Conservation (phyloP, 2,329 filamentous ascomycete genomes). For the Botryosphaeria dothidea region DNA sequence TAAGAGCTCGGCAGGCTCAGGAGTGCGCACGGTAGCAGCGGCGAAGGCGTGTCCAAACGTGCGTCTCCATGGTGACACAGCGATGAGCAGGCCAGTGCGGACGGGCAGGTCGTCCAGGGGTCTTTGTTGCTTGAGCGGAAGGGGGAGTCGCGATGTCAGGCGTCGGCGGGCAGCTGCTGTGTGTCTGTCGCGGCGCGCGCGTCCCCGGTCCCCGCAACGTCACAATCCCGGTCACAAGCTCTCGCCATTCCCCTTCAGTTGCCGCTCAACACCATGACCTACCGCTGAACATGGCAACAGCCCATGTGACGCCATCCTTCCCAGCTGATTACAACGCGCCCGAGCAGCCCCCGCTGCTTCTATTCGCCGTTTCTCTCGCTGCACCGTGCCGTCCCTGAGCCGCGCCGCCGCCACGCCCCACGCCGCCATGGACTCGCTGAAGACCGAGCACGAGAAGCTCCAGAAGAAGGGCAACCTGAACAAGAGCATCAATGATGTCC, state of each 20-base stretch:
- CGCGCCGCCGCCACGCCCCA: background rate
- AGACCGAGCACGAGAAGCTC: conserved; percentile 74
- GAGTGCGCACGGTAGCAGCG: conserved; percentile 1
- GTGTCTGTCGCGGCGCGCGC: background rate
- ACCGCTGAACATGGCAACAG: conserved; percentile 18
- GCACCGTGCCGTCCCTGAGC: background rate
- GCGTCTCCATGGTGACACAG: background rate
- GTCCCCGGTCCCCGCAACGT: background rate
- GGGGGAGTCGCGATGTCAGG: background rate
- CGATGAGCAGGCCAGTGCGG: background rate
- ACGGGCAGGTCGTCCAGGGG: conserved; percentile 4
- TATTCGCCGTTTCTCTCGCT: background rate
- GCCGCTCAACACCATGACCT: conserved; percentile 11
- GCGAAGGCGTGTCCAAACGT: background rate
- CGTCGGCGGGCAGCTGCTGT: background rate
- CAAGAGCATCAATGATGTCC: conserved; percentile 75
- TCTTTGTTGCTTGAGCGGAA: background rate
- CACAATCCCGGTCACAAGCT: conserved; percentile 19
- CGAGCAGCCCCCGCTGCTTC: background rate
- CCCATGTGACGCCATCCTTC: conserved; percentile 8
- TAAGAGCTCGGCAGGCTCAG: background rate
- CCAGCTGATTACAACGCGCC: background rate
- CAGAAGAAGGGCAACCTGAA: conserved; percentile 68
- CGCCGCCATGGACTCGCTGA: conserved; percentile 61
- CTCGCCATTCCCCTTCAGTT: conserved; percentile 7